A percentile compares a stretch with the other conserved stretches of the same genome.
Evolutionary conservation across 2,329 filamentous ascomycete species (phyloP).

Genomic region (Fusarium odoratissimum): DNA sequence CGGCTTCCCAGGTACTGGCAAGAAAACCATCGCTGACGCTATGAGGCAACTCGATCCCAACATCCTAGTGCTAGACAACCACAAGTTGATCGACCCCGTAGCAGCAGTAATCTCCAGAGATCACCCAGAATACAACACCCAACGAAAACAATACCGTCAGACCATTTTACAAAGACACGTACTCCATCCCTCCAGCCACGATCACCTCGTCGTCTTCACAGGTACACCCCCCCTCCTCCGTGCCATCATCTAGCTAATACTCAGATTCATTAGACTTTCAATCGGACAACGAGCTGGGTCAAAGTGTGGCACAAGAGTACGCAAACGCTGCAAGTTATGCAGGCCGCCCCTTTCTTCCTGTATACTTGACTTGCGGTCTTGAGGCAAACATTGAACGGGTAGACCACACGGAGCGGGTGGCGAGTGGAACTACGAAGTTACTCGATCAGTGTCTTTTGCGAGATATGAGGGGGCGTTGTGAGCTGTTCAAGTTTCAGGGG

Average conservation of each 20-base stretch:
- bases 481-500: not conserved
- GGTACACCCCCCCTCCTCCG: not conserved
- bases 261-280: not conserved
- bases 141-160: not conserved
- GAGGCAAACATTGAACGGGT: not conserved
- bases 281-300: not conserved
- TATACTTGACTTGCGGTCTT: not conserved
- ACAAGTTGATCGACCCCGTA: not conserved
- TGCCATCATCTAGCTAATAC: not conserved
- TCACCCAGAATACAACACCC: not conserved
- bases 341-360: not conserved
- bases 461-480: not conserved
- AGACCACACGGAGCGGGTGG: not conserved
- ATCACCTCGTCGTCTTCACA: not conserved
- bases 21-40: not conserved
- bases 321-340: no score
- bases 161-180: not conserved
- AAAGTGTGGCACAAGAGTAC: not conserved
- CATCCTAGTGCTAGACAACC: not conserved
- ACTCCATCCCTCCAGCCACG: not conserved
- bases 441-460: not conserved
- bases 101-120: not conserved
- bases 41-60: not conserved
- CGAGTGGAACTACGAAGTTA: not conserved
- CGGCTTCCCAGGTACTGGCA: not conserved